Percentiles rank a stretch among this genome's conserved stretches.
Conservation (phyloP, 306 rosid genomes). For the Cercis canadensis region DNA sequence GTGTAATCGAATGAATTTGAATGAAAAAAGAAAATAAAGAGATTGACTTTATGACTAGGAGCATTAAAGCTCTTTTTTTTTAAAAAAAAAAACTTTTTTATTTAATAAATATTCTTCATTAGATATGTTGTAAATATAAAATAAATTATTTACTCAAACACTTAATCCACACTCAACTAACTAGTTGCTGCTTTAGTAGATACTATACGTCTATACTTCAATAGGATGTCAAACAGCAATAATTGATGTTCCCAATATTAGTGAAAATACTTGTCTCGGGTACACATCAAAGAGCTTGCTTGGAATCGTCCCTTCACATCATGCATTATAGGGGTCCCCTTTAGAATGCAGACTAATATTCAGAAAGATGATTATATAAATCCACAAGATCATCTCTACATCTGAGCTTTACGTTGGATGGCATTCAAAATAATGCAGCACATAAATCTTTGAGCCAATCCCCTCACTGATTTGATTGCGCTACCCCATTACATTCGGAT, state of each 20-base stretch:
- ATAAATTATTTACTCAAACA: too few species aligned
- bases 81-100: too few species aligned
- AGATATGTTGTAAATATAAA: too few species aligned
- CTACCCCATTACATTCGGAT: constrained; percentile 20
- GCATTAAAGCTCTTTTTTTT: too few species aligned
- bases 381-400: constrained; percentile 32
- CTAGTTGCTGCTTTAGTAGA: too few species aligned
- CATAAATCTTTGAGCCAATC: neutral
- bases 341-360: constrained; percentile 45
- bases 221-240: constrained; percentile 11
- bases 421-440: constrained; percentile 41
- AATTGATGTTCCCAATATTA: constrained; percentile 40
- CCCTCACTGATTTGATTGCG: neutral
- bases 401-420: constrained; percentile 31
- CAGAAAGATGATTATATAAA: constrained; percentile 21
- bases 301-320: constrained; percentile 47
- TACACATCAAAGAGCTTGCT: too few species aligned
- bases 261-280: constrained; percentile 36
- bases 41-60: too few species aligned
- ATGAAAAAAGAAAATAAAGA: too few species aligned
- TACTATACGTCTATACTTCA: too few species aligned
- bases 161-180: too few species aligned
- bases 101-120: too few species aligned
- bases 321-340: constrained; percentile 38
- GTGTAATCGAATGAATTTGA: too few species aligned